A percentile compares a stretch with the other conserved stretches of the same genome.
Conservation (phyloP, 257 asterid species). For the Solanum phureja region DNA sequence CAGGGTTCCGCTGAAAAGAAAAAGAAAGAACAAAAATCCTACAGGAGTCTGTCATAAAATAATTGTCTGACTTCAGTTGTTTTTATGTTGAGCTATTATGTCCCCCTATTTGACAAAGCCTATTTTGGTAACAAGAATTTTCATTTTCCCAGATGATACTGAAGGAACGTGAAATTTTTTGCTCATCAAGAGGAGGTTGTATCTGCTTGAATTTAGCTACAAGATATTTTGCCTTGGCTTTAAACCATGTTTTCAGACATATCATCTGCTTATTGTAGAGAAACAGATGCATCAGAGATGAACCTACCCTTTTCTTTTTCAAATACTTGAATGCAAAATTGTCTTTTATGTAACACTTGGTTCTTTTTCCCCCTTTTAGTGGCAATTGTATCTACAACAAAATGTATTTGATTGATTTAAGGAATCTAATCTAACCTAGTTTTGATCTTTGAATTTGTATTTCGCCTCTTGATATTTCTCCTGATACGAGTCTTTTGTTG, state of each 20-base stretch:
- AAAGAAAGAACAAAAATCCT: not conserved
- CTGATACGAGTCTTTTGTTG: constrained; percentile 39
- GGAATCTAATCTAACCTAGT: not conserved
- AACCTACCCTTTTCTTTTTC: not conserved
- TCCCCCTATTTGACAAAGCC: constrained; percentile 25
- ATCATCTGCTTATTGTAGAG: not conserved
- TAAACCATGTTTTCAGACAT: not conserved
- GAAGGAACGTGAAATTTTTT: constrained; percentile 81
- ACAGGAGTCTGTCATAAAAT: not conserved
- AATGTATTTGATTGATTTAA: not conserved
- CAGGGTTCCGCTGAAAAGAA: not conserved
- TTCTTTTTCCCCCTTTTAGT: not conserved
- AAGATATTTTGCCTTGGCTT: not conserved
- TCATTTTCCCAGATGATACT: constrained; percentile 90
- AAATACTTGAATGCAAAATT: not conserved
- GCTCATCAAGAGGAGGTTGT: constrained; percentile 39
- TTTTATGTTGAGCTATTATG: constrained; percentile 10
- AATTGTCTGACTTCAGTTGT: not conserved
- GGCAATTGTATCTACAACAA: not conserved
- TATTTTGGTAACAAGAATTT: constrained; percentile 46
- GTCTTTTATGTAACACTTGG: not conserved
- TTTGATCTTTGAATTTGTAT: not conserved
- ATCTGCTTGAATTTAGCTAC: constrained; percentile 30
- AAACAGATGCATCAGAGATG: not conserved
- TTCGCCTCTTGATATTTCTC: not conserved